Conservation (phyloP, 106 monocot genomes). For the Phalaenopsis equestris region DNA sequence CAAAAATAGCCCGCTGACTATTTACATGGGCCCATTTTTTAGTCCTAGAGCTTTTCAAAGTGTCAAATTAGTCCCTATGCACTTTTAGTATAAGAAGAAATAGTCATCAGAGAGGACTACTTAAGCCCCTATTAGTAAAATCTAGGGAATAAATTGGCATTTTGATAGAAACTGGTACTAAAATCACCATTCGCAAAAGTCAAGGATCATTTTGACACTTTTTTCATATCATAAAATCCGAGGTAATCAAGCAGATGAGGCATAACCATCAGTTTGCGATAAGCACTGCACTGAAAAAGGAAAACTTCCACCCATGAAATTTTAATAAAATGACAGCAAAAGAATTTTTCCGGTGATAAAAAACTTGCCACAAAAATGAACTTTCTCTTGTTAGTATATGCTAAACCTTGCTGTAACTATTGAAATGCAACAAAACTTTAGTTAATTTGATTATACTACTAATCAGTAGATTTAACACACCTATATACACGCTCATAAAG, state of each 20-base stretch:
- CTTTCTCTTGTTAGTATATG: not conserved
- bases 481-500: conserved; percentile 76
- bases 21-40: too few relatives aligned
- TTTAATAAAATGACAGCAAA: not conserved
- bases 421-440: not conserved
- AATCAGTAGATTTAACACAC: conserved; percentile 18
- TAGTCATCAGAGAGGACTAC: too few relatives aligned
- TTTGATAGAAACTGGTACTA: too few relatives aligned
- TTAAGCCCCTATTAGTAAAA: too few relatives aligned
- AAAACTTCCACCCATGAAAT: not conserved
- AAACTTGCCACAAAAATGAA: conserved; percentile 4
- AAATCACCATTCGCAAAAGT: too few relatives aligned
- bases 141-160: too few relatives aligned
- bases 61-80: too few relatives aligned
- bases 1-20: too few relatives aligned
- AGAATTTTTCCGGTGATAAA: not conserved
- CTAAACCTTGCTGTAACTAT: not conserved
- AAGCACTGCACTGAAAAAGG: not conserved
- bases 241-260: not conserved
- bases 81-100: too few relatives aligned
- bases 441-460: not conserved
- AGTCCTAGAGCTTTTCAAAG: too few relatives aligned
- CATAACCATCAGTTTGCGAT: not conserved
- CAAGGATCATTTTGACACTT: too few relatives aligned
- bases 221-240: not conserved